Evolutionary conservation across 495 filamentous ascomycete genomes (phyloP), one percentile per base, ranked within the genome.

Genomic region (Mytilinidion resinicola): DNA sequence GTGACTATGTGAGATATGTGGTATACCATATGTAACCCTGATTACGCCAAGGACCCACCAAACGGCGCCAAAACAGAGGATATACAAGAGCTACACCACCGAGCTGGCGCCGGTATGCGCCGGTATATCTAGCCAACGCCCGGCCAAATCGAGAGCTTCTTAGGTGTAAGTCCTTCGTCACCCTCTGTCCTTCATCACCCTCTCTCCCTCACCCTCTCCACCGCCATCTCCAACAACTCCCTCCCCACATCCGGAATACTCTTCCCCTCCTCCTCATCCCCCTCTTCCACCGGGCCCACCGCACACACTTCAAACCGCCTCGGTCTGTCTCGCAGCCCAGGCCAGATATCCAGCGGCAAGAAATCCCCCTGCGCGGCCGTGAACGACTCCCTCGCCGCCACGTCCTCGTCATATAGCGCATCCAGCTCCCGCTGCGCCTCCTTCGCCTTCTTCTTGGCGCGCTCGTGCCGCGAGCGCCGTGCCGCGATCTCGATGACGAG

Each of bases 311-410:
- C 73, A 50, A 83, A 84, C 47, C 78, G 76, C 65, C 77, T 75
- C 25, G 85, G 85, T 34, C 77, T 77, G 46, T 80, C 75, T 54
- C 78, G 76, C 30, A 89, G 74, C 6, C 86, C 88, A 0, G 85
- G 85, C 93, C 92, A 98, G 41, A 98, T 83, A 66, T 96, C 95
- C 2, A 84, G 82, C 0, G 93, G 93, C 17, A 98, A 70, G 66
- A 82, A 93, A 58, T 95, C 88, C 2, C 90, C 91, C 17, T 91
- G 82, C 57, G 96, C 89, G 7, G 82, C 75, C 30, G 84, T 80
- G 73, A 98, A 98, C 12, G 78, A 73, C 63, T 95, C 89, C 30
- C 93, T 76, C 57, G 88, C 84, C 54, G 80, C 77, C 39, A 81
- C 72, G 72, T 98, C 93, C 15, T 68, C 71, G 52, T 35, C 79